Base-by-base conservation (phyloP, 2,329 filamentous ascomycete genomes). In the Stenocarpella maydis region DNA sequence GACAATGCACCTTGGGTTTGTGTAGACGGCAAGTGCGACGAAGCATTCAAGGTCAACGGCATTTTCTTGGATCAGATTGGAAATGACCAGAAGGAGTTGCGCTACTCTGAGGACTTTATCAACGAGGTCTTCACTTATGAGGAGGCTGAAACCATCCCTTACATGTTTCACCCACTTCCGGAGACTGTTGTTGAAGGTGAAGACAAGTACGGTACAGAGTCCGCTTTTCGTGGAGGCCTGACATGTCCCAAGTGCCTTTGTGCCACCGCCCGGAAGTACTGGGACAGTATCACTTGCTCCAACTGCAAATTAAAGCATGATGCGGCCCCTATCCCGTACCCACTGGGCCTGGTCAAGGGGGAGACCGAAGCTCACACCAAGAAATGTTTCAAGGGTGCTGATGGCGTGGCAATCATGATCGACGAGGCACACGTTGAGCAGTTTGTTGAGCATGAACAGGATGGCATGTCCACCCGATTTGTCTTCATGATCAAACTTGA, bases 191-290 rank as follows among this genome's bases (percentile, higher is more conserved):
- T 80, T 17, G 77, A 39, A 10, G 39, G 45, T 6, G 52, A 43
- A 0, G 41, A 80, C 0, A 74, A 80, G 5, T 68, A 15, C 4
- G 84, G 86, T 4, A 84, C 86, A 0, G 84, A 87, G 14, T 79
- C 81, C 3, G 77, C 81, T 10, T 88, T 86, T 68, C 90, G 88
- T 74, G 82, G 82, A 63, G 92, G 91, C 0, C 86, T 93, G 55
- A 87, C 91, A 2, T 95, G 92, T 73, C 88, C 88, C 0, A 70
- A 79, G 1, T 94, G 92, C 72, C 80, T 82, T 0, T 84, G 87
- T 49, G 92, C 91, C 73, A 88, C 84, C 50, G 83, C 88, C 2
- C 84, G 91, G 1, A 81, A 85, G 17, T 78, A 83, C 28, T 94
- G 91, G 90, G 79, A 78, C 6, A 83, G 84, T 1, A 93, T 90